phyloP scores from a whole-genome alignment of 2,329 filamentous ascomycete genomes.

The Neofusicoccum laricinum region DNA sequence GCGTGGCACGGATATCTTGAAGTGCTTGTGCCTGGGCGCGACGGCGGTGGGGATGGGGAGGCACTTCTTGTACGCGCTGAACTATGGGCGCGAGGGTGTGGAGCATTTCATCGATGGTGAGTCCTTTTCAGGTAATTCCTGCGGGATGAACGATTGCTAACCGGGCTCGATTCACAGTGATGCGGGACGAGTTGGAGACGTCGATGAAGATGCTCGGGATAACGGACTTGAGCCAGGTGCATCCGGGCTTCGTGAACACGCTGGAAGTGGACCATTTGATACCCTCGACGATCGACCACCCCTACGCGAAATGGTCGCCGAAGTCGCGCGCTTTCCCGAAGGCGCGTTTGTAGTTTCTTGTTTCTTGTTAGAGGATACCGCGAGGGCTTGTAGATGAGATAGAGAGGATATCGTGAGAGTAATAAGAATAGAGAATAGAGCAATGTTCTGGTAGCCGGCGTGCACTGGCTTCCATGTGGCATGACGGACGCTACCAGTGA shows the following conservation, averaged over 20 bases:
- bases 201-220: constrained; percentile 66
- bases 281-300: constrained; percentile 16
- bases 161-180: constrained; percentile 22
- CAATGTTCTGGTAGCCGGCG: background rate
- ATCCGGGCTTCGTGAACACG: constrained; percentile 60
- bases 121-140: constrained; percentile 15
- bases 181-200: constrained; percentile 60
- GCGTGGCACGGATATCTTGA: constrained; percentile 38
- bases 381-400: background rate
- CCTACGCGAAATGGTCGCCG: constrained; percentile 15
- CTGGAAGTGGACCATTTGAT: constrained; percentile 26
- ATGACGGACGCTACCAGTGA: background rate
- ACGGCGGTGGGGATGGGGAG: constrained; percentile 38
- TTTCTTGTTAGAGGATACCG: background rate
- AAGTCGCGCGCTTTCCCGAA: constrained; percentile 1
- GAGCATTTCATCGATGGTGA: constrained; percentile 36
- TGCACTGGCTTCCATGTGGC: background rate
- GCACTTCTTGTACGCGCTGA: constrained; percentile 38
- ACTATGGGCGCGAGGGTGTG: constrained; percentile 36
- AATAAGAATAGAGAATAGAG: background rate
- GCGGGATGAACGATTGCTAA: background rate
- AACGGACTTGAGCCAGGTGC: constrained; percentile 58
- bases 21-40: constrained; percentile 38
- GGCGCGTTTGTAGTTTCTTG: background rate
- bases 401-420: background rate